Evolutionary conservation across 805 yeast genomes (phyloP), one percentile per base, ranked within the genome.

Genomic region (Zygotorulaspora sp.): DNA sequence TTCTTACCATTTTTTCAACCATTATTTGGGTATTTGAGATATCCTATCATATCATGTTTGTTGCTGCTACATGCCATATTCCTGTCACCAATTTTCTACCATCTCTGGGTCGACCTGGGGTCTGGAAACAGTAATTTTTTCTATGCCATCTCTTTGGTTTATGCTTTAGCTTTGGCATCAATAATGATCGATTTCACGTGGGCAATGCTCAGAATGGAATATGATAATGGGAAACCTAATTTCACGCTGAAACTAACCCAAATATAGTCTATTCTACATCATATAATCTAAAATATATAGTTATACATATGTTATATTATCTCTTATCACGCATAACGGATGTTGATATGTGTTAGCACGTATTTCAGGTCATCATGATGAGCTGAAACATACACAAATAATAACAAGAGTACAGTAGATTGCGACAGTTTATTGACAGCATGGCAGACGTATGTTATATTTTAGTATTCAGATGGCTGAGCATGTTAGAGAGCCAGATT

Each of bases 81-180:
- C 2, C 69, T 92, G 32, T 77, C 92, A 4, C 97, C 97, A 2
- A 78, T 86, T 7, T 92, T 90, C 58, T 88, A 88, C 65, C 87
- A 87, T 60, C 74, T 92, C 43, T 92, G 99, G 99, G 85, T 90
- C 49, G 83, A 81, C 41, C 70, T 86, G 41, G 96, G 96, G 10
- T 86, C 92, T 21, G 99, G 98, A 18, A 92, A 92, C 64, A 80
- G 96, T 36, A 92, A 92, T 62, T 92, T 92, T 67, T 92, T 88
- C 66, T 92, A 90, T 66, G 96, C 97, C 25, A 83, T 92, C 52
- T 86, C 92, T 3, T 70, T 92, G 41, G 84, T 82, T 2, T 82
- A 87, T 61, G 80, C 84, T 0, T 66, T 78, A 6, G 84, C 88
- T 3, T 71, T 87, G 48, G 77, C 79, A 0, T 60, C 84, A 20